Evolutionary conservation across 768 basidiomycete genomes (phyloP).

Genomic region (Podaxis carcinomalis): DNA sequence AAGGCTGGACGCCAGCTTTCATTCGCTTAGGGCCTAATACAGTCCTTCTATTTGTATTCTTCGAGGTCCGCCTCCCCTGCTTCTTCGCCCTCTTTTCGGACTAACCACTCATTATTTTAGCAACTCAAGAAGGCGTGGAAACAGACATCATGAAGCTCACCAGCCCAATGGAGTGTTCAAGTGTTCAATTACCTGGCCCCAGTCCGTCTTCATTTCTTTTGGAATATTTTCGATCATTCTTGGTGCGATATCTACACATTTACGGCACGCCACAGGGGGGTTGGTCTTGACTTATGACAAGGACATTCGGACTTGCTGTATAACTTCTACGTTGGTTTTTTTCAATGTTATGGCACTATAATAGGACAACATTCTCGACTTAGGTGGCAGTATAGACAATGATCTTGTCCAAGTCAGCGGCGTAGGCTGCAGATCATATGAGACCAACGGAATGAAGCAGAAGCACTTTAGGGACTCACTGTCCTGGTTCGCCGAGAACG

Average conservation of each 20-base stretch:
- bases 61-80: constrained; percentile 48
- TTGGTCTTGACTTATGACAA: not conserved
- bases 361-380: not conserved
- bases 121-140: constrained; percentile 71
- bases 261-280: not conserved
- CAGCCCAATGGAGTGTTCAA: constrained; percentile 5
- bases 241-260: not conserved
- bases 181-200: constrained; percentile 7
- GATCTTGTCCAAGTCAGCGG: constrained; percentile 58
- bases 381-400: constrained; percentile 47
- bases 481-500: constrained; percentile 43
- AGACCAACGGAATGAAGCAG: not conserved
- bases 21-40: constrained; percentile 82
- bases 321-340: not conserved
- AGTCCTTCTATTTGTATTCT: constrained; percentile 79
- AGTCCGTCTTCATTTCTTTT: not conserved
- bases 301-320: not conserved
- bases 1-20: constrained; percentile 89
- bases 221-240: not conserved
- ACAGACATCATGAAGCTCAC: constrained; percentile 5
- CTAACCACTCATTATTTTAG: constrained; percentile 27
- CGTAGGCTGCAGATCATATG: constrained; percentile 37
- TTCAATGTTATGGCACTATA: not conserved
- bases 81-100: not conserved
- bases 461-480: constrained; percentile 30